Base-by-base conservation (phyloP, 306 rosid genomes). In the Quercus ilex region DNA sequence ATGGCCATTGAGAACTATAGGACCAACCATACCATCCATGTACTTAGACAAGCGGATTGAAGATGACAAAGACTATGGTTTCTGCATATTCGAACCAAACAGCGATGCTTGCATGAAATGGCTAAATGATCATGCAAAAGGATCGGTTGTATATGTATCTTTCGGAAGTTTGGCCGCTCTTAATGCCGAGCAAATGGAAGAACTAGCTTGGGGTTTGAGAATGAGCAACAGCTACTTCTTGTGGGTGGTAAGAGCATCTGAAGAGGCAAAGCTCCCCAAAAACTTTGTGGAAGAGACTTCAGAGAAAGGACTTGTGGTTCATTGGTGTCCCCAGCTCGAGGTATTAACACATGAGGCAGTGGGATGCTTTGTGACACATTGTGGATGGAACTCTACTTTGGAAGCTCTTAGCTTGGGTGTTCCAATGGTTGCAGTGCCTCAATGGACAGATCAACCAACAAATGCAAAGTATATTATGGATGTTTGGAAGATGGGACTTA, bases 11-110 rank as follows among this genome's bases (percentile, higher is more conserved):
- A 59, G 87, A 38, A 86, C 93, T 9, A 79, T 92, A 46, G 97
- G 94, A 23, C 93, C 94, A 71, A 83, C 92, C 15, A 70, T 90
- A 71, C 93, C 94, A 63, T 84, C 83, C 2, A 15, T 71, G 17
- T 72, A 86, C 86, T 52, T 88, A 56, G 91, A 86, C 87, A 87
- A 87, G 7, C 73, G 67, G 53, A 26, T 81, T 13, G 46, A 81
- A 81, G 75, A 87, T 23, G 90, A 88, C 85, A 84, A 43, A 38
- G 86, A 83, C 0, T 90, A 92, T 25, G 81, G 86, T 15, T 2
- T 88, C 14, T 60, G 65, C 58, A 88, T 92, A 33, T 87, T 84
- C 35, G 6, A 58, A 38, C 6, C 43, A 12, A 86, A 89, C 38
- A 69, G 76, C 5, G 65, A 81, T 10, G 62, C 73, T 19, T 72